Base-by-base conservation (phyloP, 768 basidiomycete species). In the Ramaria rubella region DNA sequence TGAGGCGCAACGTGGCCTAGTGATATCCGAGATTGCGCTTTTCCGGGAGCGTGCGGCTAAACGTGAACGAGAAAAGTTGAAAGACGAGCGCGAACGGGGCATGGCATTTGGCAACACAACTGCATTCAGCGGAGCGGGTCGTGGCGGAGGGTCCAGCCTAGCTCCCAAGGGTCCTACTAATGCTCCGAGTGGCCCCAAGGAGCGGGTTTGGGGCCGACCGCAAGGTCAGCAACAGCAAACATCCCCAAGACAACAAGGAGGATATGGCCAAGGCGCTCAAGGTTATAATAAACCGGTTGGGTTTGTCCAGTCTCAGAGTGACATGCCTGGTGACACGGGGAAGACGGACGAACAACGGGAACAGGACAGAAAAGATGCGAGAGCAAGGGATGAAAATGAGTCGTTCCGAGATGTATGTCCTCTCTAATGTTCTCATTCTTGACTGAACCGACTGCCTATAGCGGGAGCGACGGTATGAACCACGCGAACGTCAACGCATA, bases 41-140 rank as follows among this genome's bases (percentile, higher is more conserved):
- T 99, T 99, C 71, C 82, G 96, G 58, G 94, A 97, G 71, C 83
- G 90, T 21, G 90, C 94, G 0, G 92, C 91, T 8, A 94, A 94
- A 71, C 76, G 88, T 33, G 93, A 94, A 65, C 81, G 88, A 19
- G 93, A 95, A 69, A 94, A 94, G 71, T 68, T 87, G 71, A 81
- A 86, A 38, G 92, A 94, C 68, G 64, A 70, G 40, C 46, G 58
- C 52, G 65, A 62, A 49, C 68, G 64, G 21, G 54, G 34, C 24
- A 52, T 46, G 57, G 44, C 42, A 3, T 45, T 56, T 48, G 55
- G 55, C 21, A 56, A 34, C 26, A 45, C 55, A 7, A 45, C 42
- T 48, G 31, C 55, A 26, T 56, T 57, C 33, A 57, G 40, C 34
- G 58, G 57, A 55, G 55, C 62, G 51, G 58, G 84, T 83, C 4